phyloP scores from a whole-genome alignment of 1,284 basidiomycete genomes.

The Cryptococcus hybrid region DNA sequence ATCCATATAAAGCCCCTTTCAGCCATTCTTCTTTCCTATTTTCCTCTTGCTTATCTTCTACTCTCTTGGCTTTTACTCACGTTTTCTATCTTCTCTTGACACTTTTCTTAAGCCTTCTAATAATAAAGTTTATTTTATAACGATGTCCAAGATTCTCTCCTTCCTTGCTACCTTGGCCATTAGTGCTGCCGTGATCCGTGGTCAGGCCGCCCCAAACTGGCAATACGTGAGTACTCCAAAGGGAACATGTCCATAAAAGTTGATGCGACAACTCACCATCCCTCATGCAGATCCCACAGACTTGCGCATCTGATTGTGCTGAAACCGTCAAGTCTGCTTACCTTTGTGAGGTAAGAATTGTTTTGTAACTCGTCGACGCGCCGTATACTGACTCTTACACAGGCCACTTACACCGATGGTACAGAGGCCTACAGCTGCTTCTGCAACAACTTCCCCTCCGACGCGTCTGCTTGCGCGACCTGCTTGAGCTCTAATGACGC shows the following conservation, averaged over 20 bases:
- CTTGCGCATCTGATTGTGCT: constrained; percentile 36
- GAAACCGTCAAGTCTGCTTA: constrained; percentile 36
- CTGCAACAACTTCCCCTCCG: constrained; percentile 42
- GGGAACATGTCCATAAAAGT: too few species aligned
- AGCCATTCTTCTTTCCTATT: too few species aligned
- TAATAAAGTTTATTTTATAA: not conserved
- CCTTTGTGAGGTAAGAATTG: constrained; percentile 31
- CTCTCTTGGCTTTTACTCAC: too few species aligned
- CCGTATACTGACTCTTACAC: not conserved
- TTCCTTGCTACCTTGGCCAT: constrained; percentile 27
- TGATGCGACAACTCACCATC: too few species aligned
- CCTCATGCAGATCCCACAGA: constrained; percentile 19
- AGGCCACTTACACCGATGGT: constrained; percentile 11
- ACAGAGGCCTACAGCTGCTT: constrained; percentile 45
- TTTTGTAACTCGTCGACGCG: not conserved
- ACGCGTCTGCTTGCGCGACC: constrained; percentile 35
- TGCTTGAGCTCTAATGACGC: constrained; percentile 44
- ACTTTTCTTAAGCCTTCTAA: too few species aligned
- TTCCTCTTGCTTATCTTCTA: too few species aligned
- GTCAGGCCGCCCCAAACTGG: constrained; percentile 43
- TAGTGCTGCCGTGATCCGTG: constrained; percentile 29
- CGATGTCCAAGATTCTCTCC: constrained; percentile 32
- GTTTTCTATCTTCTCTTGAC: too few species aligned
- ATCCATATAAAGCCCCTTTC: too few species aligned
- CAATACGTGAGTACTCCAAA: constrained; percentile 20